Base-by-base conservation (phyloP, 176 grass and related monocot species). In the Musa schizocarpa region DNA sequence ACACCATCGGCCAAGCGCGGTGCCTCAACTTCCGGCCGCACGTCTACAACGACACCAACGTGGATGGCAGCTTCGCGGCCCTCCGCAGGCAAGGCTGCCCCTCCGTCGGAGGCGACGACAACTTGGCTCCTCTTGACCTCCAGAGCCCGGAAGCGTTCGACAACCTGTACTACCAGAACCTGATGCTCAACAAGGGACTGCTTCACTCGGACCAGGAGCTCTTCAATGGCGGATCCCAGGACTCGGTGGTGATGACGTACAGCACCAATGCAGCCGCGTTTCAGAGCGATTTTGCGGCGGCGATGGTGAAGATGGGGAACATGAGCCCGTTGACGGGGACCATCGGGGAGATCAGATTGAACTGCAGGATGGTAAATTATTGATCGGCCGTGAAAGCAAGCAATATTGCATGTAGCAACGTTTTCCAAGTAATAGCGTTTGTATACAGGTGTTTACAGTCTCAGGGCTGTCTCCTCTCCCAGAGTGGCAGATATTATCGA, bases 181-280 rank as follows among this genome's bases (percentile, higher is more conserved):
- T 93, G 13, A 29, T 87, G 69, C 64, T 72, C 1, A 65, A 69
- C 55, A 82, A 52, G 74, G 90, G 77, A 4, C 76, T 93, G 3
- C 87, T 93, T 67, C 87, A 85, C 76, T 87, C 90, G 0, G 86
- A 89, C 79, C 90, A 92, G 80, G 54, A 55, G 75, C 80, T 89
- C 1, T 89, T 87, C 79, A 92, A 82, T 27, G 24, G 16, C 23
- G 76, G 57, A 63, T 53, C 72, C 29, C 64, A 82, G 26, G 87
- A 92, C 82, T 72, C 1, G 68, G 78, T 54, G 1, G 84, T 77
- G 49, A 65, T 11, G 23, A 89, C 55, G 81, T 89, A 78, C 78
- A 71, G 83, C 5, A 81, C 66, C 77, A 83, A 10, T 70, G 1
- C 80, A 3, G 2, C 73, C 1, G 74, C 80, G 9, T 93, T 93